A percentile compares a stretch with the other conserved stretches of the same genome.
Conservation (phyloP, 1,139 yeast species). For the Yamadazyma taylorii region DNA sequence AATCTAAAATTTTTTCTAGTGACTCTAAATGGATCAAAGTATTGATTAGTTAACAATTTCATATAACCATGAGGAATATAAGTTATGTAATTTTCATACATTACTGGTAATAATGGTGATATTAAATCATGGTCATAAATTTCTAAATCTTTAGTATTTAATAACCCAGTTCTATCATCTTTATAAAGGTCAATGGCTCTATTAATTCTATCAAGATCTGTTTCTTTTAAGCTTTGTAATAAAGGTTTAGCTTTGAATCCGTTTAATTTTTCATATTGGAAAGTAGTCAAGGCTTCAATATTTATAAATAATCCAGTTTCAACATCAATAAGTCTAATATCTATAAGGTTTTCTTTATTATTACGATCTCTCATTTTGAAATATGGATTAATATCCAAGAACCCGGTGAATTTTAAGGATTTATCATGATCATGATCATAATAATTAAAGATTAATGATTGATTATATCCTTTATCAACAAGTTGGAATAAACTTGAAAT, state of each 20-base stretch:
- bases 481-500: constrained; percentile 41
- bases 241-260: constrained; percentile 13
- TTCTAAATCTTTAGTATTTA: constrained; percentile 14
- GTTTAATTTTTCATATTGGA: constrained; percentile 15
- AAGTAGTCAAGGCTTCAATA: constrained; percentile 48
- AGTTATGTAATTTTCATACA: constrained; percentile 18
- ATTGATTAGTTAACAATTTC: constrained; percentile 28
- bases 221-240: constrained; percentile 16
- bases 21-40: constrained; percentile 19
- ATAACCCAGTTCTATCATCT: constrained; percentile 11
- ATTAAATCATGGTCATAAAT: constrained; percentile 13
- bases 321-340: constrained; percentile 76
- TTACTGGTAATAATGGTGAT: constrained; percentile 13
- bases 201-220: constrained; percentile 11
- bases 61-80: constrained; percentile 33
- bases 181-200: constrained; percentile 10
- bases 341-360: constrained; percentile 61
- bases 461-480: constrained; percentile 36
- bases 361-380: constrained; percentile 35
- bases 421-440: constrained; percentile 17
- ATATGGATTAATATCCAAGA: constrained; percentile 40
- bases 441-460: constrained; percentile 39
- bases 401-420: constrained; percentile 19
- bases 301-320: constrained; percentile 77
- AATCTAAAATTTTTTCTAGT: constrained; percentile 8